Percentiles rank a stretch among this genome's conserved stretches.
Conservation (phyloP, 352 stramenopile genomes). For the Phytopythium mirpurense region DNA sequence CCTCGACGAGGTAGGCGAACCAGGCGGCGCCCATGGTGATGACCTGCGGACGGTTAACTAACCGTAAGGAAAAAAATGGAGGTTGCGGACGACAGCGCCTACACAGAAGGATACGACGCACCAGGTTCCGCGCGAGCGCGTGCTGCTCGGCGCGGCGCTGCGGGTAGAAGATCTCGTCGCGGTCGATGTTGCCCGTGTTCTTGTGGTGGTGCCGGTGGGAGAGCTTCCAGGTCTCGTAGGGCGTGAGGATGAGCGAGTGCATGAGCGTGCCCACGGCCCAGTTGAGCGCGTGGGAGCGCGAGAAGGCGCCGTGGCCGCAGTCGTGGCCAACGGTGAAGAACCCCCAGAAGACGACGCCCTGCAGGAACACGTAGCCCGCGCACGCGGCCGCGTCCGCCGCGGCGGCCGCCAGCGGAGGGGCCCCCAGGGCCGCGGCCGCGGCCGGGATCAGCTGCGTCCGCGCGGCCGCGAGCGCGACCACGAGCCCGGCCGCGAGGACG, state of each 20-base stretch:
- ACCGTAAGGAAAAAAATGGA: too few relatives aligned
- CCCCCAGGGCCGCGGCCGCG: slow-evolving; percentile 13
- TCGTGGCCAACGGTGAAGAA: slow-evolving; percentile 84
- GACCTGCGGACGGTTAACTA: slow-evolving; percentile 5
- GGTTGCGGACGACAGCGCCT: too few relatives aligned
- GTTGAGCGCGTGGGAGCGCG: slow-evolving; percentile 72
- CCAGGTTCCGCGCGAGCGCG: slow-evolving; percentile 42
- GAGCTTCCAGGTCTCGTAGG: slow-evolving; percentile 77
- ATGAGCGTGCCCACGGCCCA: slow-evolving; percentile 69
- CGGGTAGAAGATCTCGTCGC: slow-evolving; percentile 81
- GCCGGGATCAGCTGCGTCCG: slow-evolving; percentile 28
- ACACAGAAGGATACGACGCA: too few relatives aligned
- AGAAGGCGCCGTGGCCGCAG: slow-evolving; percentile 78
- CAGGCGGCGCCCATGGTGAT: slow-evolving; percentile 53
- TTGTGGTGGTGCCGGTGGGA: slow-evolving; percentile 84
- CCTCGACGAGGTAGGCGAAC: slow-evolving; percentile 68
- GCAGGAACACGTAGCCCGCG: slow-evolving; percentile 55
- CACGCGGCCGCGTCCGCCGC: slow-evolving; percentile 43
- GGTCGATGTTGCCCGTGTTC: slow-evolving; percentile 85
- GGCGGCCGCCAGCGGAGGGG: slow-evolving; percentile 3
- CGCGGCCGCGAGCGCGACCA: slow-evolving; percentile 31
- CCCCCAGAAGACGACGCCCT: slow-evolving; percentile 78
- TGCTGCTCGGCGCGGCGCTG: slow-evolving; percentile 56
- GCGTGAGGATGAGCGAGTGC: slow-evolving; percentile 78
- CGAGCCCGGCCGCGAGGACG: slow-evolving; percentile 36